Percentiles rank a stretch among this genome's conserved stretches.
Conservation (phyloP, 2,329 filamentous ascomycete species). For the Zymoseptoria brevis region DNA sequence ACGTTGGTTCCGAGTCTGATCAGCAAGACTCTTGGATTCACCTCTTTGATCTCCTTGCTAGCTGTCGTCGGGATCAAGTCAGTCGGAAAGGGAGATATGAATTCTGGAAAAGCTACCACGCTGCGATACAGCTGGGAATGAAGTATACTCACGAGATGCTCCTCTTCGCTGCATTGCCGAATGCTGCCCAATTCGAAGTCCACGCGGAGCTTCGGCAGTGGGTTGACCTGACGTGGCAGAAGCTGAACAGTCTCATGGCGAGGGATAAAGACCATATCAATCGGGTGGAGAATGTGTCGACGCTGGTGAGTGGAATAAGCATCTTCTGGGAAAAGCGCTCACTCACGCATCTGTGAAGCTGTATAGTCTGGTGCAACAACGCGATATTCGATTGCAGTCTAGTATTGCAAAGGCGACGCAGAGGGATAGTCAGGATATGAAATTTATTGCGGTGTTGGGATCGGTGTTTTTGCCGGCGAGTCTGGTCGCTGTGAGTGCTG, state of each 20-base stretch:
- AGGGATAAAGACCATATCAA: constrained; percentile 14
- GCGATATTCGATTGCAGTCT: constrained; percentile 12
- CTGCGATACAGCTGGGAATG: constrained; percentile 10
- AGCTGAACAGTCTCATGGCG: constrained; percentile 11
- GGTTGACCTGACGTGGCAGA: constrained; percentile 8
- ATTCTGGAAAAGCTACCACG: constrained; percentile 13
- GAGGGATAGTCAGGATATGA: constrained; percentile 19
- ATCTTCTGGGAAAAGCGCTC: too few species aligned
- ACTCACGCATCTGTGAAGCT: neutral
- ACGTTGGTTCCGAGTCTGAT: too few species aligned
- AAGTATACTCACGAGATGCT: constrained; percentile 2
- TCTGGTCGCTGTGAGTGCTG: too few species aligned
- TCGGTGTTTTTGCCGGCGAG: constrained; percentile 19
- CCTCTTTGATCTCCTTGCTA: constrained; percentile 9
- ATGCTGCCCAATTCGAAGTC: neutral
- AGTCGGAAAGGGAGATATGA: constrained; percentile 15
- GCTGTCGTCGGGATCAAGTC: constrained; percentile 12
- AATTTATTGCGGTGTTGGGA: constrained; percentile 16
- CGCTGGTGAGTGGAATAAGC: constrained; percentile 2
- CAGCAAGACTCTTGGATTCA: neutral
- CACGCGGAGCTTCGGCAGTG: constrained; percentile 11
- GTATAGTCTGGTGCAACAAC: constrained; percentile 14
- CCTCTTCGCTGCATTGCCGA: neutral
- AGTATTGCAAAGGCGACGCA: constrained; percentile 14
- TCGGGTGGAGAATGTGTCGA: constrained; percentile 8